These are phyloP conservation scores for Acaromyces ingoldii DNA, from an alignment of 1,284 basidiomycete genomes.

Conservation along the genomic window DNA sequence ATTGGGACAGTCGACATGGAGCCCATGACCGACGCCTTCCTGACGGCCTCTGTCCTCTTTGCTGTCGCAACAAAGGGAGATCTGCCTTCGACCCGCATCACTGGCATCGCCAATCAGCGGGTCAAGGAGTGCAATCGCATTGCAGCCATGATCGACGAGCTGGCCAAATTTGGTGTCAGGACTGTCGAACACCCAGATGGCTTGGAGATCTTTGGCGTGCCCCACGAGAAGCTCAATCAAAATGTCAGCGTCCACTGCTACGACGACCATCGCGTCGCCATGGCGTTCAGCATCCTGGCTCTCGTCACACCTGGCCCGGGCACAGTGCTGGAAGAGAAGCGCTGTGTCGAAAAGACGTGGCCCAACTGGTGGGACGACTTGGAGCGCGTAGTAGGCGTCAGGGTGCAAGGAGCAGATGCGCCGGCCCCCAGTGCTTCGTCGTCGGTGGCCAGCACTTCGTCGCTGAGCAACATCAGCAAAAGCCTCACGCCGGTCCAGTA, in stretches of 20 bases:
- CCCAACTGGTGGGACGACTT: slow-evolving; percentile 99
- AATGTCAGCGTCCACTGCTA: slow-evolving; percentile 82
- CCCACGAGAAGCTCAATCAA: slow-evolving; percentile 57
- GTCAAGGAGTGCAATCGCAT: slow-evolving; percentile 99
- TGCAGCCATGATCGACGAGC: slow-evolving; percentile 89
- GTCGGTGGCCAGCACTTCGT: slow-evolving; percentile 22
- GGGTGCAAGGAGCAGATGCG: slow-evolving; percentile 73
- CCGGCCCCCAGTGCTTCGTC: slow-evolving; percentile 45
- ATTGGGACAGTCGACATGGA: slow-evolving; percentile 94
- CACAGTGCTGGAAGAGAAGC: slow-evolving; percentile 86
- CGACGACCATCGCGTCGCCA: slow-evolving; percentile 96
- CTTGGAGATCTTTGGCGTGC: slow-evolving; percentile 75
- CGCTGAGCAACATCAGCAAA: slow-evolving; percentile 14
- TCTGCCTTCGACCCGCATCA: slow-evolving; percentile 64
- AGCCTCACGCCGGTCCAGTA: slow-evolving; percentile 42
- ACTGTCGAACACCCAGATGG: slow-evolving; percentile 91
- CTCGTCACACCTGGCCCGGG: slow-evolving; percentile 59
- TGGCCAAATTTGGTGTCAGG: slow-evolving; percentile 90
- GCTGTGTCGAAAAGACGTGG: slow-evolving; percentile 99
- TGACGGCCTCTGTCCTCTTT: slow-evolving; percentile 86
- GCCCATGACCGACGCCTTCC: slow-evolving; percentile 98
- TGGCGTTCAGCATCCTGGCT: slow-evolving; percentile 90
- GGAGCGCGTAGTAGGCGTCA: slow-evolving; percentile 89
- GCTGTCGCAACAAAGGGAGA: slow-evolving; percentile 59
- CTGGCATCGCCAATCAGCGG: slow-evolving; percentile 94